phyloP scores from a whole-genome alignment of 352 stramenopile genomes.

The Vaucheria bursata region DNA sequence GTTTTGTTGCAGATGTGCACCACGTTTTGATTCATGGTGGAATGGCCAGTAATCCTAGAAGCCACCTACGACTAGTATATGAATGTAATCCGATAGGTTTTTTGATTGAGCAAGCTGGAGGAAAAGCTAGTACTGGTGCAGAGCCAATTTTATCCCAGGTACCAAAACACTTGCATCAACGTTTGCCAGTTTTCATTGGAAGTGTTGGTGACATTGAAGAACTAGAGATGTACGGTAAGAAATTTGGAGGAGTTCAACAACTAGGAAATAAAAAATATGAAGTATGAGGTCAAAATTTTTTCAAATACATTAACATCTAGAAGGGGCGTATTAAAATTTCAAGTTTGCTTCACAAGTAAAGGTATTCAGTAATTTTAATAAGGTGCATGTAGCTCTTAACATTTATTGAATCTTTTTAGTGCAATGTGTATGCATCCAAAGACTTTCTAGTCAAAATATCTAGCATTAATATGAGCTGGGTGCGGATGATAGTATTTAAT shows the following conservation, averaged over 20 bases:
- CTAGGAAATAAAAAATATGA: constrained; percentile 40
- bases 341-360: no score
- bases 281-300: no score
- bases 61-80: constrained; percentile 45
- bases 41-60: constrained; percentile 44
- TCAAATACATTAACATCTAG: no score
- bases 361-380: no score
- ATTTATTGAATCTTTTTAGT: no score
- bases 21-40: constrained; percentile 39
- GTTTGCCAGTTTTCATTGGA: constrained; percentile 43
- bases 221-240: constrained; percentile 41
- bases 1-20: constrained; percentile 43
- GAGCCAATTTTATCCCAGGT: constrained; percentile 23
- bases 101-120: constrained; percentile 38
- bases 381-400: no score
- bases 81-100: constrained; percentile 48
- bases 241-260: constrained; percentile 22
- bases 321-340: no score
- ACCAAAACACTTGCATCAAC: constrained; percentile 34
- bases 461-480: no score
- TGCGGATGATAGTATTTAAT: no score
- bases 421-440: no score
- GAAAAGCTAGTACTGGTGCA: constrained; percentile 24
- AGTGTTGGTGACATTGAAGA: constrained; percentile 37
- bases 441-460: no score